Conservation (phyloP, 2,329 filamentous ascomycete genomes). For the Fonsecaea multimorphosa region DNA sequence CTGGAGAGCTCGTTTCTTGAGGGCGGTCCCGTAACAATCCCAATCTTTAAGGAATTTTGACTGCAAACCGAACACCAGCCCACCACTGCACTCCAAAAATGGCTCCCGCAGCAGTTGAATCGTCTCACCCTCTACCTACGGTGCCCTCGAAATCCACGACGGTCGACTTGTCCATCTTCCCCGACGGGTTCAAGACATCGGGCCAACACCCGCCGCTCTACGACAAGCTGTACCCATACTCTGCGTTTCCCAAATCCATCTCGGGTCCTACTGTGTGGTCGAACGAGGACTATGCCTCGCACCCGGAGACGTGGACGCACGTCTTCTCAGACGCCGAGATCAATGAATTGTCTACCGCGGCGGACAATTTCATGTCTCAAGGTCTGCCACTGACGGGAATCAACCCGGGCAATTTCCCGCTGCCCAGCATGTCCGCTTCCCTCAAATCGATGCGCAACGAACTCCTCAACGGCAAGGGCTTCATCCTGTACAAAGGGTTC, state of each 20-base stretch:
- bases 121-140: conserved; percentile 10
- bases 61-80: neutral
- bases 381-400: conserved; percentile 75
- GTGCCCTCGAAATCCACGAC: conserved; percentile 3
- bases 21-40: too few species aligned
- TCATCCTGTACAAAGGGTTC: conserved; percentile 86
- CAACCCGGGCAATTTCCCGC: conserved; percentile 65
- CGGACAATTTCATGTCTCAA: conserved; percentile 71
- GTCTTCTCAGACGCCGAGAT: conserved; percentile 70
- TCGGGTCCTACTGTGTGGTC: conserved; percentile 75
- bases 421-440: conserved; percentile 62
- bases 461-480: conserved; percentile 83
- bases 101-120: conserved; percentile 31
- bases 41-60: neutral
- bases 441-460: conserved; percentile 66
- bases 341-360: conserved; percentile 67
- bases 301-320: conserved; percentile 75
- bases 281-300: conserved; percentile 66
- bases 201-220: conserved; percentile 76
- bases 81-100: conserved; percentile 6
- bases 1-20: too few species aligned
- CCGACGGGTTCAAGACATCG: conserved; percentile 70
- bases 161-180: conserved; percentile 53
- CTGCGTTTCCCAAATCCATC: conserved; percentile 73
- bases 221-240: conserved; percentile 68